Evolutionary conservation across 192 early-diverging fungal species (phyloP).

Genomic region (Linnemannia hyalina): DNA sequence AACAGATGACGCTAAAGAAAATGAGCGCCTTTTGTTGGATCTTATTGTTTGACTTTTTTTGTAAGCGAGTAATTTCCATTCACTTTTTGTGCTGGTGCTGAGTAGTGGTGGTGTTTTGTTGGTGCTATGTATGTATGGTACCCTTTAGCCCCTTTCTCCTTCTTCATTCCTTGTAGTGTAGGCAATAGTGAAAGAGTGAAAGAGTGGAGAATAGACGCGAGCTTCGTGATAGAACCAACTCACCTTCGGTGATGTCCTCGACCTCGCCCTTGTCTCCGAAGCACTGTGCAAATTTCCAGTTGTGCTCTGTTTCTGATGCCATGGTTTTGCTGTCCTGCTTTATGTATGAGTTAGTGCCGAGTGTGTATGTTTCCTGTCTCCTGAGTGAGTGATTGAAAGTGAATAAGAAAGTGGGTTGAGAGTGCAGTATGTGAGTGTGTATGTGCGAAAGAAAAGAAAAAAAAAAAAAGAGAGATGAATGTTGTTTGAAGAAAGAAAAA

Average conservation of each 20-base stretch:
- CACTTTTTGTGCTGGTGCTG: too few relatives aligned
- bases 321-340: conserved; percentile 14
- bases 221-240: conserved; percentile 7
- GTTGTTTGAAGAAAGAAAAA: neutral
- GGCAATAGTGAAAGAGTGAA: neutral
- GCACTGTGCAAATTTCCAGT: conserved; percentile 98
- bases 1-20: neutral
- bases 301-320: conserved; percentile 57
- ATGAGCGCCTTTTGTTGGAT: neutral
- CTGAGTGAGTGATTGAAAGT: neutral
- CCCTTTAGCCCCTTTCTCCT: neutral
- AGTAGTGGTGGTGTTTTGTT: too few relatives aligned
- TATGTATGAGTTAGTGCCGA: neutral
- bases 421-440: neutral
- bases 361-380: neutral
- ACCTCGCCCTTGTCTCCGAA: conserved; percentile 99
- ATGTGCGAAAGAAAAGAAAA: neutral
- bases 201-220: neutral
- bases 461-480: neutral
- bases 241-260: conserved; percentile 99
- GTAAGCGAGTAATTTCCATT: too few relatives aligned
- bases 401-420: neutral
- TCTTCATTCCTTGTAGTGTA: neutral
- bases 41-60: neutral
- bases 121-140: too few relatives aligned